Evolutionary conservation across 2,329 filamentous ascomycete genomes (phyloP), one percentile per base, ranked within the genome.

Genomic region (Colletotrichum siamense): DNA sequence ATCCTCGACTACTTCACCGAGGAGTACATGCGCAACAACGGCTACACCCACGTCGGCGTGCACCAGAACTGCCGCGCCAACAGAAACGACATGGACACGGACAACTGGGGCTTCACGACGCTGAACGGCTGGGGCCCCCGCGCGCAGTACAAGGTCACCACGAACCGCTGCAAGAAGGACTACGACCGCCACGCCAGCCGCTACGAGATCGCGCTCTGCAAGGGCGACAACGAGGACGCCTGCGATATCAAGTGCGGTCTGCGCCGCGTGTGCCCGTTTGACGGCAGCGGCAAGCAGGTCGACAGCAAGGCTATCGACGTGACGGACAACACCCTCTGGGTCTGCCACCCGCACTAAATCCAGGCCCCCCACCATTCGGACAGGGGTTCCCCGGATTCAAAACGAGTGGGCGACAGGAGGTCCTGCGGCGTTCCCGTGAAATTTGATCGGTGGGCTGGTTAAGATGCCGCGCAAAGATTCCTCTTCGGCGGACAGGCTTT

Each of bases 121-220:
- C 39, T 73, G 26, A 57, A 70, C 39, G 66, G 71, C 55, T 73
- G 36, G 36, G 71, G 71, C 6, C 71, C 71, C 7, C 13, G 15
- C 36, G 18, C 71, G 6, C 66, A 22, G 57, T 73, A 73, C 24
- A 63, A 63, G 10, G 8, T 73, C 18, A 63, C 66, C 12, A 49
- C 44, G 2, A n/a, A 70, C 65, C 65, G 71, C 24, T 73, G 71
- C 57, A 70, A 70, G 24, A 63, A 70, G 55, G 18, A 24, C 9
- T 62, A 36, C 18, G 39, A 44, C 57, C 71, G 71, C 18, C 71
- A 73, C 71, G 71, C 66, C 18, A 73, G 71, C 30, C 71, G 71
- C 15, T 73, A 73, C 30, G 71, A 73, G 57, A n/a, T 73, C 8
- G 71, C 71, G 8, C 39, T 73, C 8, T 75, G 72, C 68, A 65